phyloP scores from a whole-genome alignment of 768 basidiomycete genomes.

The Galerina marginata region DNA sequence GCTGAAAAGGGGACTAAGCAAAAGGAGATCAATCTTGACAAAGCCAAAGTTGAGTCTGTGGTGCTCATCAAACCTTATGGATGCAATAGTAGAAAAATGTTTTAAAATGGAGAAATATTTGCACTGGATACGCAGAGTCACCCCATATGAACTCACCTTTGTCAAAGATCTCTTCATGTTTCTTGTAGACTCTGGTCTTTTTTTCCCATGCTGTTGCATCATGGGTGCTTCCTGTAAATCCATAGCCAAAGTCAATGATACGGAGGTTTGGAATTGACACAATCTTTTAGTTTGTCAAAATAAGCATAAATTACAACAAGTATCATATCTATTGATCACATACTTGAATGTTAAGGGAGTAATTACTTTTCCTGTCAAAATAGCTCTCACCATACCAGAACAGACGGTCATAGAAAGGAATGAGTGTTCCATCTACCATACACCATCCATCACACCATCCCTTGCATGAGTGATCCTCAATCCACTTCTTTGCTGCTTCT shows the following conservation, averaged over 20 bases:
- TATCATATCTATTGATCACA: constrained; percentile 11
- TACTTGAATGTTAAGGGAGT: constrained; percentile 43
- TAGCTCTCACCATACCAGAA: constrained; percentile 39
- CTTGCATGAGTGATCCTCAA: constrained; percentile 35
- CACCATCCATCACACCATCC: constrained; percentile 43
- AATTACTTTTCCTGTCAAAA: constrained; percentile 44
- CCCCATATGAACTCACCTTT: constrained; percentile 41
- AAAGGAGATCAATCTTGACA: no score
- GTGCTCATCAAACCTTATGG: no score
- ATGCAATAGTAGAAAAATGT: no score
- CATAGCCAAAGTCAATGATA: constrained; percentile 39
- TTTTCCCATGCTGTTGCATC: constrained; percentile 35
- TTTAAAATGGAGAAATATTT: not conserved
- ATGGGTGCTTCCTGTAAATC: constrained; percentile 36
- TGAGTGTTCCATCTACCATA: constrained; percentile 44
- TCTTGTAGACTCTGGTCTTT: constrained; percentile 21
- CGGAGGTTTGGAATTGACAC: constrained; percentile 36
- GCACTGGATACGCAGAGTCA: constrained; percentile 46
- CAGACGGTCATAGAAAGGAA: constrained; percentile 36
- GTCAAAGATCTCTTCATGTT: constrained; percentile 28
- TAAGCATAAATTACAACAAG: not conserved
- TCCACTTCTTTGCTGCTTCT: constrained; percentile 40
- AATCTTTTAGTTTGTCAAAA: constrained; percentile 28
- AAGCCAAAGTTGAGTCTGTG: no score
- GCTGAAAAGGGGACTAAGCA: no score